phyloP scores from a whole-genome alignment of 108 stramenopile species.

The Aurantiochytrium sp. region DNA sequence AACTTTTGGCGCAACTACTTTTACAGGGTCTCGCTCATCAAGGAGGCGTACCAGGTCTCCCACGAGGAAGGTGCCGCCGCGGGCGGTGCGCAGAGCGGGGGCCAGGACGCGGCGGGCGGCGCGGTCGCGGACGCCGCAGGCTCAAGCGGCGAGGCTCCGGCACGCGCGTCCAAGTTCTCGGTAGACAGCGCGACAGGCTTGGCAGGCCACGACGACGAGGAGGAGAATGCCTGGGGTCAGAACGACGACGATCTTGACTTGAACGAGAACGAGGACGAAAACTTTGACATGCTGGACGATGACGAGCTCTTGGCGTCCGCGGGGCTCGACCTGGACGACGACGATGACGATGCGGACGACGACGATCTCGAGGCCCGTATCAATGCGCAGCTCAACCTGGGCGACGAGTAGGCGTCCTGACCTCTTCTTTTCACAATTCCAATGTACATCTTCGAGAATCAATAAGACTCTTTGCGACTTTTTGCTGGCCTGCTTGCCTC shows the following conservation, averaged over 20 bases:
- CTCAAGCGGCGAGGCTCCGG: not conserved
- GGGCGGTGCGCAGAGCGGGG: not conserved
- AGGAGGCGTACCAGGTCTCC: slow-evolving; percentile 29
- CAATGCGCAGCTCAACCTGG: slow-evolving; percentile 13
- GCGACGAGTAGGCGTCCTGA: too few relatives aligned
- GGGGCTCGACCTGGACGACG: slow-evolving; percentile 8
- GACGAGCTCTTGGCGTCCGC: slow-evolving; percentile 21
- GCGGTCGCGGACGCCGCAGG: not conserved
- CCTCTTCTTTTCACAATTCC: too few relatives aligned
- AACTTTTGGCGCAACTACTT: slow-evolving; percentile 24
- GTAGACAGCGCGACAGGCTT: too few relatives aligned
- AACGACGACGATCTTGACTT: slow-evolving; percentile 3
- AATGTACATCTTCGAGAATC: too few relatives aligned
- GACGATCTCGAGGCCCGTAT: not conserved
- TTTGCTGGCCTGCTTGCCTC: too few relatives aligned
- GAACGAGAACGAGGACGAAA: slow-evolving; percentile 7
- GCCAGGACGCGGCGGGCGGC: not conserved
- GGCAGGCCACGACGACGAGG: not conserved
- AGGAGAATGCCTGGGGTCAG: not conserved
- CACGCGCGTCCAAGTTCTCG: not conserved
- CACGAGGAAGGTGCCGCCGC: not conserved
- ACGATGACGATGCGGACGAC: slow-evolving; percentile 17
- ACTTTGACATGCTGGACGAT: slow-evolving; percentile 29
- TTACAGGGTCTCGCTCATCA: slow-evolving; percentile 25
- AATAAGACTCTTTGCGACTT: too few relatives aligned